A percentile compares a stretch with the other conserved stretches of the same genome.
These are phyloP conservation scores for Hygrophoropsis aurantiaca DNA, from an alignment of 768 basidiomycete genomes.

Conservation along the genomic window DNA sequence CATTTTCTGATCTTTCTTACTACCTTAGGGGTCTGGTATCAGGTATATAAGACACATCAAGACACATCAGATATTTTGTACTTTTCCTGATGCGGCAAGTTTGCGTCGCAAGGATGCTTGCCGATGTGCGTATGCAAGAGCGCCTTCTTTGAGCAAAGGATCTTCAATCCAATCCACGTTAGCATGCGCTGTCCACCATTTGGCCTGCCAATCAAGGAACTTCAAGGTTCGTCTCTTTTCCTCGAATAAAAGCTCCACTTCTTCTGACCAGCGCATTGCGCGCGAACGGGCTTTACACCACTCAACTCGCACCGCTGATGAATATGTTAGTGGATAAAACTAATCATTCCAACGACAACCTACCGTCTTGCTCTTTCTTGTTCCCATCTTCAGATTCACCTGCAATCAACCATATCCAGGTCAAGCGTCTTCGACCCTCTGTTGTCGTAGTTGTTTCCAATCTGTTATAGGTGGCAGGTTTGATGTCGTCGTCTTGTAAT, in stretches of 20 bases:
- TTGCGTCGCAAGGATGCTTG: too few species aligned
- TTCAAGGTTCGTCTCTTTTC: not conserved
- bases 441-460: constrained; percentile 1
- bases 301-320: constrained; percentile 2
- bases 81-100: too few species aligned
- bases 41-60: too few species aligned
- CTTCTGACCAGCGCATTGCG: constrained; percentile 1
- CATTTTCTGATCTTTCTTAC: too few species aligned
- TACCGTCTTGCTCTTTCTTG: not conserved
- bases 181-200: not conserved
- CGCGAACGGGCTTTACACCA: constrained; percentile 6
- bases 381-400: not conserved
- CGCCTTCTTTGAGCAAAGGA: too few species aligned
- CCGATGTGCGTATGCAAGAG: too few species aligned
- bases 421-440: constrained; percentile 6
- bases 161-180: too few species aligned
- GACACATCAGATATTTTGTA: too few species aligned
- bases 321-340: not conserved
- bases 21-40: too few species aligned
- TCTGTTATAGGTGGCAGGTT: too few species aligned
- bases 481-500: constrained; percentile 1
- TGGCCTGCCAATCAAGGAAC: not conserved
- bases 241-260: constrained; percentile 1
- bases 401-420: constrained; percentile 9
- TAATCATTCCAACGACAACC: not conserved